A percentile compares a stretch with the other conserved stretches of the same genome.
Evolutionary conservation across 1,284 basidiomycete genomes (phyloP).

Genomic region (Inonotus hispidus): DNA sequence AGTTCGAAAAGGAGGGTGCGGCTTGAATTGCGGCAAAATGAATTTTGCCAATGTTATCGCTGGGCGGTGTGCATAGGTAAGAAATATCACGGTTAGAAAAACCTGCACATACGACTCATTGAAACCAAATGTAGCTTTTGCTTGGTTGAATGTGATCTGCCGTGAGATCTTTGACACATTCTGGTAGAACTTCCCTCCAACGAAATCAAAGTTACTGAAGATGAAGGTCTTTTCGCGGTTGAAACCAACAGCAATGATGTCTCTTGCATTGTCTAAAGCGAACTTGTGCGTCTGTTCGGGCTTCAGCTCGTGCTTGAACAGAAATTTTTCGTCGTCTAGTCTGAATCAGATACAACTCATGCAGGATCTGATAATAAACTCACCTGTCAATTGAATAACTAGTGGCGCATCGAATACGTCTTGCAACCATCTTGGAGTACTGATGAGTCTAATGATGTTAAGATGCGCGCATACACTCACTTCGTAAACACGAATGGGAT

Average conservation of each 20-base stretch:
- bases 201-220: constrained; percentile 88
- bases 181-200: constrained; percentile 91
- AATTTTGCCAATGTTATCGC: constrained; percentile 97
- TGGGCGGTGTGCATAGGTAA: constrained; percentile 28
- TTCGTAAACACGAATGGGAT: constrained; percentile 98
- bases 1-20: constrained; percentile 95
- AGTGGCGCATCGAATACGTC: constrained; percentile 94
- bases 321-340: constrained; percentile 96
- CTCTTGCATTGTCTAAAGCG: constrained; percentile 82
- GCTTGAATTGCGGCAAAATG: constrained; percentile 99
- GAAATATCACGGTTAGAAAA: too few species aligned
- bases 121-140: constrained; percentile 96
- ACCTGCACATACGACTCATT: constrained; percentile 85
- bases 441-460: constrained; percentile 7
- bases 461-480: constrained; percentile 39
- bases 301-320: constrained; percentile 94
- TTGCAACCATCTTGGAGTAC: constrained; percentile 77
- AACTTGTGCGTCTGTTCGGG: constrained; percentile 86
- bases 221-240: constrained; percentile 94
- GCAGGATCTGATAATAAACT: constrained; percentile 17
- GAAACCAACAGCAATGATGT: constrained; percentile 97
- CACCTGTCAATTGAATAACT: constrained; percentile 92
- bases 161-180: constrained; percentile 93
- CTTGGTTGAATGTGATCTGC: constrained; percentile 90
- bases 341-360: constrained; percentile 8